Evolutionary conservation across 306 rosid genomes (phyloP), one percentile per base, ranked within the genome.

Genomic region (Arachis hypogaea): DNA sequence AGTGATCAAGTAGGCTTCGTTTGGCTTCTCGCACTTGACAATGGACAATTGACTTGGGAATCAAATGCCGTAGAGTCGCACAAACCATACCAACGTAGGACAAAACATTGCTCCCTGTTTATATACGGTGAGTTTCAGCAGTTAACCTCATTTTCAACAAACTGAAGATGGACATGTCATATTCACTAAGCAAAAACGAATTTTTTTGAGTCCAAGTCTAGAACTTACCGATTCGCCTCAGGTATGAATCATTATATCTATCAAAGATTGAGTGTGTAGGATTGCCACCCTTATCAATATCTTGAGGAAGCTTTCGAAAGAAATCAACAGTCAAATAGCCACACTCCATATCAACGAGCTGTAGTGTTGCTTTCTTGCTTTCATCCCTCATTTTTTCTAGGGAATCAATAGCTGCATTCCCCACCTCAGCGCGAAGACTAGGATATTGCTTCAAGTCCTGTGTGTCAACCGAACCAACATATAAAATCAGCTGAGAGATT

Each of bases 1-100:
- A 93, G 79, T 85, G 92, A 69, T 89, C 97, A 9, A 90, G 97
- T 5, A 93, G 83, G 86, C 89, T 80, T 68, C 97, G 80, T 82
- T 93, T 93, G 30, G 97, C 98, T 81, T 93, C 98, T 3, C 93
- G 86, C 78, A 93, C 97, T 87, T 93, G 98, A 72, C 97, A 90
- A 66, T 90, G 85, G 63, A 93, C 98, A 18, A 88, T 60, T 51
- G 97, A 93, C 77, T 93, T 93, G 0, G 97, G 98, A 77, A 93
- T 90, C 18, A 90, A 90, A 85, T 93, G 91, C 5, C 96, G 85
- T 73, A 93, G 74, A 74, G 61, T 84, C 33, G 93, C 88, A 45
- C 96, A 90, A 2, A 93, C 98, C 96, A 86, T 88, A 68, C 86
- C 85, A 77, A 93, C 97, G 56, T 93, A 90, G 11, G 98, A 87